Evolutionary conservation across 371 early-diverging fungal genomes (phyloP).

Genomic region (Rhizopus microsporus): DNA sequence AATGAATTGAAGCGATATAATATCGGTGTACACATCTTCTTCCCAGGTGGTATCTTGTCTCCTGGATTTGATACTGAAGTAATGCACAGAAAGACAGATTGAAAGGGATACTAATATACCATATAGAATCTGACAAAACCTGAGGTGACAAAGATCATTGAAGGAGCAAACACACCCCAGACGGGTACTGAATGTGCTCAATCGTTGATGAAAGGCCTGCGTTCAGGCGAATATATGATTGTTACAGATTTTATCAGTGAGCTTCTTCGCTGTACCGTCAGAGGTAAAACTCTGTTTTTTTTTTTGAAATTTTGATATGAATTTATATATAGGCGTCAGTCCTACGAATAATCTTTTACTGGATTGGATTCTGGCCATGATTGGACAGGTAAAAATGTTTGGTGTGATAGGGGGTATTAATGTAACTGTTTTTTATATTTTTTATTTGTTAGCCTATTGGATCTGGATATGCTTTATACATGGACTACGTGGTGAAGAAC

Average conservation of each 20-base stretch:
- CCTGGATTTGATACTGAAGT: conserved; percentile 79
- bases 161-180: conserved; percentile 65
- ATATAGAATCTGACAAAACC: conserved; percentile 81
- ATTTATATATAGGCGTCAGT: conserved; percentile 30
- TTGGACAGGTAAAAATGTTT: conserved; percentile 42
- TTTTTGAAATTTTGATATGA: not conserved
- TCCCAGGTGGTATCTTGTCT: conserved; percentile 79
- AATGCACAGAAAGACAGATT: not conserved
- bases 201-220: conserved; percentile 54
- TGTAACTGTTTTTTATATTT: not conserved
- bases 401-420: too few relatives aligned
- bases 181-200: conserved; percentile 64
- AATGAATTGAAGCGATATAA: conserved; percentile 71
- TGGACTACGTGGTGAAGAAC: conserved; percentile 43
- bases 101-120: not conserved
- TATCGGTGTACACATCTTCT: conserved; percentile 79
- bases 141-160: conserved; percentile 76
- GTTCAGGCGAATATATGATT: conserved; percentile 52
- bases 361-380: conserved; percentile 34
- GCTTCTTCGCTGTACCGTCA: conserved; percentile 47
- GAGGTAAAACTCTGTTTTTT: conserved; percentile 30
- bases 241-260: conserved; percentile 54
- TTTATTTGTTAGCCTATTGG: conserved; percentile 35
- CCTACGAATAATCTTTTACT: conserved; percentile 48
- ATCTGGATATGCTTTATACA: conserved; percentile 46